A percentile compares a stretch with the other conserved stretches of the same genome.
These are phyloP conservation scores for Brassica carinata DNA, from an alignment of 345 rosid species.

Conservation along the genomic window DNA sequence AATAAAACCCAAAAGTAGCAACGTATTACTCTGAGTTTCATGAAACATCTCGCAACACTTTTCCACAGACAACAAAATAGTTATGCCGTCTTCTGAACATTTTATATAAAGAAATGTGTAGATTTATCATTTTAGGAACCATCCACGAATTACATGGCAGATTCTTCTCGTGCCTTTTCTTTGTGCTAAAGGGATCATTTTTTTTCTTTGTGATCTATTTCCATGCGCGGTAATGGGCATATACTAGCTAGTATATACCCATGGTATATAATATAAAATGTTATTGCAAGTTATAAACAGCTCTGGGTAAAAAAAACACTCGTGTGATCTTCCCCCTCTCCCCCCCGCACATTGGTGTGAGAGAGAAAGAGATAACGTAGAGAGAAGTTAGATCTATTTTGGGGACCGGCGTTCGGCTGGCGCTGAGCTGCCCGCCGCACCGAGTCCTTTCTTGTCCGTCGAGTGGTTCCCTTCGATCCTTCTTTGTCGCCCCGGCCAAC, in stretches of 20 bases:
- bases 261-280: neutral
- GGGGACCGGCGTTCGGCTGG: too few species aligned
- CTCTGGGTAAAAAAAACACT: too few species aligned
- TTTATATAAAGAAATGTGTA: neutral
- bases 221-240: neutral
- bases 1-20: constrained; percentile 36
- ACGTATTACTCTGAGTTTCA: constrained; percentile 37
- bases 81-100: constrained; percentile 33
- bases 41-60: constrained; percentile 39
- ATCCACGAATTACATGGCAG: constrained; percentile 31
- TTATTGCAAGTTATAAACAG: neutral
- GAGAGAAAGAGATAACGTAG: too few species aligned
- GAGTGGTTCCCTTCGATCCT: too few species aligned
- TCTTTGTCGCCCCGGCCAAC: too few species aligned
- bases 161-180: constrained; percentile 37
- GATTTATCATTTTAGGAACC: constrained; percentile 21
- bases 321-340: too few species aligned
- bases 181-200: constrained; percentile 26
- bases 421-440: too few species aligned
- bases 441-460: too few species aligned
- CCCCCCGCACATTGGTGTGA: too few species aligned
- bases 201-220: neutral
- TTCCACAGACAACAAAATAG: constrained; percentile 32
- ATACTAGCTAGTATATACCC: neutral
- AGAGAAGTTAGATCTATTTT: too few species aligned